Evolutionary conservation across 306 rosid species (phyloP), one percentile per base, ranked within the genome.

Genomic region (Prunus kanzakura): DNA sequence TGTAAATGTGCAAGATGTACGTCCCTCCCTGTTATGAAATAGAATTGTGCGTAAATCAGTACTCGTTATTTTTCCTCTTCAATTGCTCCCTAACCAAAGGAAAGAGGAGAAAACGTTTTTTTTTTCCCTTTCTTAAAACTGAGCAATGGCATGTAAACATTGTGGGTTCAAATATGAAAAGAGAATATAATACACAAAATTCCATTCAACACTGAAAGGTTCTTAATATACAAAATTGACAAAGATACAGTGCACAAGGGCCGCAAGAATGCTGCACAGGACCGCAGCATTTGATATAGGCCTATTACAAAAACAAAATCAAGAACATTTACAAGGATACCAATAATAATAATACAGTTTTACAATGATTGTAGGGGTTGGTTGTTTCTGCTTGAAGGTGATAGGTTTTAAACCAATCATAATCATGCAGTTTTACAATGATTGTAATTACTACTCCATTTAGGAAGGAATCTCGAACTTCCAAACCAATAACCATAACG

Each of bases 131-230:
- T 5, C 41, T 5, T 35, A 35, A 35, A 6, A 35, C 41, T 6
- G 41, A 35, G 41, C 41, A 35, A 35, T 35, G 19, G 56, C 56
- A n/a, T 50, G 73, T 50, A 69, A 15, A 67, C 35, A 30, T 47
- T 69, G 23, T 8, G 57, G 23, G 43, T 32, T 46, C 51, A 46
- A 46, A 8, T 46, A 46, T 46, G 52, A 47, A 47, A 2, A 12
- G 52, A 47, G 52, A 47, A 47, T 47, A 29, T 0, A 50, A 8
- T 25, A 50, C 45, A 69, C 45, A 69, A 8, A 69, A 23, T 50
- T 69, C 41, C 72, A 68, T 23, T 67, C 22, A 67, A 67, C 55
- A 45, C 14, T 46, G 22, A 51, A 68, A 47, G 72, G 12, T 68
- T 25, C 72, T 13, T 6, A 45, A 46, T 18, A 54, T 29, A 50